Conservation (phyloP, 1,284 basidiomycete genomes). For the Boletellus deceptivus region DNA sequence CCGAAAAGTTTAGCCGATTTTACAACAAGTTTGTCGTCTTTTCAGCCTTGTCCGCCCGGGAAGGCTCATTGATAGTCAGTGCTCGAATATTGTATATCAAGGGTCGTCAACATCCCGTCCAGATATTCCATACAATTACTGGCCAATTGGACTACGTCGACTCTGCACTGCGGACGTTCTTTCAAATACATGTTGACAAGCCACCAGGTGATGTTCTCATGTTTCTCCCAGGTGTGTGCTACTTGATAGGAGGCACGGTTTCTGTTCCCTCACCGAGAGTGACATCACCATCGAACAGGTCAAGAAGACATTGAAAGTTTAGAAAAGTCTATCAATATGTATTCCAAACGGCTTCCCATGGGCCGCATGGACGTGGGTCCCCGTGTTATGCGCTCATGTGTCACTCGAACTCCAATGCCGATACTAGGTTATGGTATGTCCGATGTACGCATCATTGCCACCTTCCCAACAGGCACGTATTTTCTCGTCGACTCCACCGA, state of each 20-base stretch:
- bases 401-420: background rate
- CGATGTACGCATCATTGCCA: conserved; percentile 85
- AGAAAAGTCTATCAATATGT: conserved; percentile 67
- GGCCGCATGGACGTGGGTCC: conserved; percentile 49
- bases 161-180: conserved; percentile 84
- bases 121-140: conserved; percentile 69
- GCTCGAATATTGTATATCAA: conserved; percentile 88
- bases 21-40: conserved; percentile 66
- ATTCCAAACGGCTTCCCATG: conserved; percentile 62
- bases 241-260: background rate
- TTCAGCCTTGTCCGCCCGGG: background rate
- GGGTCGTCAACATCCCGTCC: conserved; percentile 92
- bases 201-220: conserved; percentile 88
- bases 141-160: conserved; percentile 87
- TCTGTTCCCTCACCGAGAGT: conserved; percentile 1
- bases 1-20: conserved; percentile 89
- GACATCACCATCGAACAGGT: conserved; percentile 42
- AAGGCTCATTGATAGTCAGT: conserved; percentile 48
- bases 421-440: conserved; percentile 66
- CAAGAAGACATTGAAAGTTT: conserved; percentile 97
- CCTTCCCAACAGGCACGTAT: conserved; percentile 77
- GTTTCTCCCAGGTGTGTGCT: conserved; percentile 77
- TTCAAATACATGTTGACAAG: conserved; percentile 84
- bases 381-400: conserved; percentile 1
- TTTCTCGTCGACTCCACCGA: conserved; percentile 67